phyloP scores from a whole-genome alignment of 306 rosid genomes.

The Cicer cuneatum region DNA sequence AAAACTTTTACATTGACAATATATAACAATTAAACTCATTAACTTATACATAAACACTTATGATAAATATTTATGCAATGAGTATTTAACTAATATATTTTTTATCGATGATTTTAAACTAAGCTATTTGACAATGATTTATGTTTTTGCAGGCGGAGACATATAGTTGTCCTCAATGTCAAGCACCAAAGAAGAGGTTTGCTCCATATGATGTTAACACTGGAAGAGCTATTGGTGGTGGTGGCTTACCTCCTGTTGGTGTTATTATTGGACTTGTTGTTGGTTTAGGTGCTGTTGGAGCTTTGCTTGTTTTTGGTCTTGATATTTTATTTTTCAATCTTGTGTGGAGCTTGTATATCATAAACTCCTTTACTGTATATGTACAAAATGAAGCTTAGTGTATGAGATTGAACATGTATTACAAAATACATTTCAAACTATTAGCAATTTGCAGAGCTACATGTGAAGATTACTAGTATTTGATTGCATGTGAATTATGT shows the following conservation, averaged over 20 bases:
- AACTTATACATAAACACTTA: too few species aligned
- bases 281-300: constrained; percentile 87
- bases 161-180: constrained; percentile 87
- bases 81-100: too few species aligned
- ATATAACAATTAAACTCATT: too few species aligned
- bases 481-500: too few species aligned
- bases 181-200: constrained; percentile 93
- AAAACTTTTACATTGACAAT: too few species aligned
- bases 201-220: constrained; percentile 82
- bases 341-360: constrained; percentile 8
- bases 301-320: constrained; percentile 97
- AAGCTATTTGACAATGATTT: too few species aligned
- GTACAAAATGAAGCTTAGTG: constrained; percentile 27
- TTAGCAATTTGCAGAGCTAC: neutral
- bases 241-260: constrained; percentile 89
- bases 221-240: constrained; percentile 86
- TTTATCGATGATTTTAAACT: too few species aligned
- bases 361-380: constrained; percentile 32
- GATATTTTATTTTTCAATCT: constrained; percentile 39
- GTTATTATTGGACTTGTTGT: constrained; percentile 83
- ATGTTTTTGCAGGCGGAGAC: constrained; percentile 63
- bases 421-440: constrained; percentile 18
- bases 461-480: too few species aligned
- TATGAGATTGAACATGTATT: constrained; percentile 39
- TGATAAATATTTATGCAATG: too few species aligned